Base-by-base conservation (phyloP, 1,139 yeast genomes). In the Pichia sp. region DNA sequence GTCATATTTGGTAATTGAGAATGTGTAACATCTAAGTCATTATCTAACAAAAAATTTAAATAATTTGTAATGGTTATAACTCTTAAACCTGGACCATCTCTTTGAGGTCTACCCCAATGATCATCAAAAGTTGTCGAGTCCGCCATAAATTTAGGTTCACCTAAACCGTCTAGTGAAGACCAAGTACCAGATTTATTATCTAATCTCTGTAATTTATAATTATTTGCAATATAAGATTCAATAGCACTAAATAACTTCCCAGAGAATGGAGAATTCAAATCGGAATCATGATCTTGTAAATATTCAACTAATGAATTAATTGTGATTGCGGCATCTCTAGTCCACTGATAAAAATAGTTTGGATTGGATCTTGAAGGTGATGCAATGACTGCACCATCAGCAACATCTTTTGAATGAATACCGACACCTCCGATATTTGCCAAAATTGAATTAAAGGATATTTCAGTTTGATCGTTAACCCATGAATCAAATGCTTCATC, bases 71-170 rank as follows among this genome's bases (percentile, higher is more conserved):
- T 70, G 1, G 95, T 71, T 38, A 80, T 70, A 4, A 80, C 72
- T 50, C 97, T 70, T 44, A 89, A 68, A 0, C 94, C 93, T 0
- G 97, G 96, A 0, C 97, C 97, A 60, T 91, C 98, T 48, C 87
- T 73, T 62, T 89, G 98, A 1, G 98, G 98, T 52, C 98, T 70
- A 2, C 97, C 97, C 98, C 97, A 89, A 31, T 66, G 59, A 2
- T 67, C 78, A 14, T 63, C 59, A 53, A 82, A 89, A 1, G 83
- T 68, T 0, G 74, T 56, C 23, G 82, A 80, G 57, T 86, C 74
- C 3, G 79, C 77, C 56, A 72, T 60, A 55, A 83, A 88, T 59
- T 89, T 89, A 5, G 97, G 97, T 57, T 89, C 97, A 1, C 96
- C 97, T 28, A 89, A 68, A 3, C 88, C 88, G 32, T 65, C 58